Conservation (phyloP, 306 rosid species). For the Medicago truncatula region MtrunA17r5.0-ANR NC_053046.1:10875001-10875500, state of each 20-base stretch:
- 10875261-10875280: constrained; percentile 41
- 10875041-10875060: constrained; percentile 69
- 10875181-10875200: too few species aligned
- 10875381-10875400: constrained; percentile 50
- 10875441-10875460: constrained; percentile 39
- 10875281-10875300: constrained; percentile 29
- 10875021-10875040: constrained; percentile 79
- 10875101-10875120: constrained; percentile 76
- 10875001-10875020: constrained; percentile 67
- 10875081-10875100: constrained; percentile 83
- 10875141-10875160: neutral
- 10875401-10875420: constrained; percentile 45
- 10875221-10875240: neutral
- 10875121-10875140: constrained; percentile 37
- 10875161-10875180: constrained; percentile 4
- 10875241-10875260: constrained; percentile 31
- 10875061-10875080: constrained; percentile 65
- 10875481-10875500: constrained; percentile 30
- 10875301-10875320: constrained; percentile 32
- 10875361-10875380: constrained; percentile 7
- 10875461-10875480: neutral
- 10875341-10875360: constrained; percentile 18
- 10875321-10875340: constrained; percentile 33
- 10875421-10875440: constrained; percentile 51
- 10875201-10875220: too few species aligned